Conservation (phyloP, 306 rosid genomes). For the Mimosa bimucronata region DNA sequence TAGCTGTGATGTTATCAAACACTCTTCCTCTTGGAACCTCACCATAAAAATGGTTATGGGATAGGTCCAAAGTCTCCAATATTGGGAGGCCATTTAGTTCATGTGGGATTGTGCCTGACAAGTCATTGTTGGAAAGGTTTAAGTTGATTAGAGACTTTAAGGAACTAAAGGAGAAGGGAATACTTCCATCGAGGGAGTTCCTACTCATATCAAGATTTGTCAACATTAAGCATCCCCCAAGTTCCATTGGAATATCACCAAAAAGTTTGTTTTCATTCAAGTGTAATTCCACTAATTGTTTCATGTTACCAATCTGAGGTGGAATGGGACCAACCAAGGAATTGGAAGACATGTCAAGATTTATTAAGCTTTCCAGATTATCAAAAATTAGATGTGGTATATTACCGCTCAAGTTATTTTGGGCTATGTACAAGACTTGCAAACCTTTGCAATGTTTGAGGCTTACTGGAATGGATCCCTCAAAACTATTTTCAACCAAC, state of each 20-base stretch:
- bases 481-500: not conserved
- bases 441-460: not conserved
- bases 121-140: no score
- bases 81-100: no score
- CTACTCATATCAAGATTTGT: no score
- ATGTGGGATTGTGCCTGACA: no score
- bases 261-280: not conserved
- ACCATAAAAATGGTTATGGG: no score
- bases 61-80: no score
- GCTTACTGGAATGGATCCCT: slow-evolving; percentile 29
- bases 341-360: slow-evolving; percentile 1
- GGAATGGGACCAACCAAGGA: slow-evolving; percentile 30
- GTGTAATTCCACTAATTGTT: not conserved
- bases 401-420: slow-evolving; percentile 25
- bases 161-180: no score
- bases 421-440: not conserved
- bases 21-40: not conserved
- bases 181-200: no score
- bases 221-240: slow-evolving; percentile 17
- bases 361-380: not conserved
- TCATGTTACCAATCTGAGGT: no score
- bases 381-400: slow-evolving; percentile 19
- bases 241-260: slow-evolving; percentile 34
- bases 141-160: no score
- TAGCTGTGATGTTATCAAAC: not conserved